These are phyloP conservation scores for Parachaetomium inaequale DNA, from an alignment of 495 filamentous ascomycete genomes.

Conservation along the genomic window DNA sequence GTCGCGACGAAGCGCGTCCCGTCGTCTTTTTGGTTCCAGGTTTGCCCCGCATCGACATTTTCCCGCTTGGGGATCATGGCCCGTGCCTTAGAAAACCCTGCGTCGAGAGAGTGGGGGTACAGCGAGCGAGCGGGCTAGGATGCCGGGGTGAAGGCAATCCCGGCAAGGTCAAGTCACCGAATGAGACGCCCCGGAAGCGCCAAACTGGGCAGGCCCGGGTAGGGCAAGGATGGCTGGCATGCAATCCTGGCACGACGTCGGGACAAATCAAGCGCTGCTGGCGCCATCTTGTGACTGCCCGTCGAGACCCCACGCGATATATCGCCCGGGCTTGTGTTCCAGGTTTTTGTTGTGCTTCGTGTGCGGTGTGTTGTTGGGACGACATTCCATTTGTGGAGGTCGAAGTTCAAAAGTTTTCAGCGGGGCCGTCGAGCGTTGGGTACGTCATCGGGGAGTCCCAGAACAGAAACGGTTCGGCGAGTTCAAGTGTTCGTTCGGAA, in stretches of 20 bases:
- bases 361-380: not conserved
- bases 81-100: slow-evolving; percentile 7
- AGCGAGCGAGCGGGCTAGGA: not conserved
- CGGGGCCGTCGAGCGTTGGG: not conserved
- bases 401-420: not conserved
- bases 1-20: not conserved
- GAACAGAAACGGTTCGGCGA: not conserved
- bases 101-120: slow-evolving; percentile 10
- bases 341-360: not conserved
- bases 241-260: not conserved
- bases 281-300: not conserved
- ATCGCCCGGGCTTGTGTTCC: not conserved
- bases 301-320: not conserved
- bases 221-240: slow-evolving; percentile 5
- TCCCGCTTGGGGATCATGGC: not conserved
- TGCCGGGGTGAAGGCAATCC: slow-evolving; percentile 4
- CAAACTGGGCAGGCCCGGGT: slow-evolving; percentile 16
- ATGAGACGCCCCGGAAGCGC: slow-evolving; percentile 10
- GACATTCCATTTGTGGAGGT: not conserved
- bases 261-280: slow-evolving; percentile 2
- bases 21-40: not conserved
- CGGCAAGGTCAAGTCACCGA: slow-evolving; percentile 14
- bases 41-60: slow-evolving; percentile 2
- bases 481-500: not conserved
- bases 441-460: not conserved